phyloP scores from a whole-genome alignment of 2,329 filamentous ascomycete species.

The Neonectria neomacrospora region DNA sequence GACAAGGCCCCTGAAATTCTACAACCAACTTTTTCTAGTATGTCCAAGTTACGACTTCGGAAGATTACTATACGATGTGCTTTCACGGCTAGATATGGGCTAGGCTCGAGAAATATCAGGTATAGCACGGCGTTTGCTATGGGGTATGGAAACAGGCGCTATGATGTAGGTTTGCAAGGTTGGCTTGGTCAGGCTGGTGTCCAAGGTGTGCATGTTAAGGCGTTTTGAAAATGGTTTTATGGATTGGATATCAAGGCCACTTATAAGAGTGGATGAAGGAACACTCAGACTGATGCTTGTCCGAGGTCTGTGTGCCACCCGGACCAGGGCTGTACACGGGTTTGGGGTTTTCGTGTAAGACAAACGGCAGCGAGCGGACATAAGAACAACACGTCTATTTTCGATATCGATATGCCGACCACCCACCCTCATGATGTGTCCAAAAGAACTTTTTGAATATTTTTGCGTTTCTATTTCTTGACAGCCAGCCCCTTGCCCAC shows the following conservation, averaged over 20 bases:
- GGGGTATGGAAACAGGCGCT: slow-evolving; percentile 5
- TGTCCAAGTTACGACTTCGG: background rate
- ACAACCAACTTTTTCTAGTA: no score
- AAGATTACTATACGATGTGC: slow-evolving; percentile 10
- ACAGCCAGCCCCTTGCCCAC: slow-evolving; percentile 46
- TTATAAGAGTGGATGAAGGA: background rate
- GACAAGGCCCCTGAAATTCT: slow-evolving; percentile 29
- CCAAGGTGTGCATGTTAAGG: slow-evolving; percentile 10
- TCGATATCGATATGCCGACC: slow-evolving; percentile 10
- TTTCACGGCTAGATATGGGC: slow-evolving; percentile 6
- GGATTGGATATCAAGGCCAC: background rate
- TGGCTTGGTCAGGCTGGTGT: background rate
- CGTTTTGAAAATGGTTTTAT: slow-evolving; percentile 12
- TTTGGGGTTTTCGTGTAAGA: background rate
- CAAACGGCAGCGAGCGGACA: background rate
- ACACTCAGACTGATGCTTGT: background rate
- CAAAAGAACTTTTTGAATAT: background rate
- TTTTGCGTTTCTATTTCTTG: slow-evolving; percentile 10
- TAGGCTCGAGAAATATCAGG: slow-evolving; percentile 14
- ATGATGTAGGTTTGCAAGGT: slow-evolving; percentile 4
- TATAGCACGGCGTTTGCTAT: slow-evolving; percentile 15
- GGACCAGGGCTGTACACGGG: background rate
- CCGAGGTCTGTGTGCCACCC: background rate
- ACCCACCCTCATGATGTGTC: background rate
- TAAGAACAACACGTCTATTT: slow-evolving; percentile 8